A percentile compares a stretch with the other conserved stretches of the same genome.
These are phyloP conservation scores for Colletotrichum cereale DNA, from an alignment of 2,329 filamentous ascomycete genomes.

Conservation along the genomic window DNA sequence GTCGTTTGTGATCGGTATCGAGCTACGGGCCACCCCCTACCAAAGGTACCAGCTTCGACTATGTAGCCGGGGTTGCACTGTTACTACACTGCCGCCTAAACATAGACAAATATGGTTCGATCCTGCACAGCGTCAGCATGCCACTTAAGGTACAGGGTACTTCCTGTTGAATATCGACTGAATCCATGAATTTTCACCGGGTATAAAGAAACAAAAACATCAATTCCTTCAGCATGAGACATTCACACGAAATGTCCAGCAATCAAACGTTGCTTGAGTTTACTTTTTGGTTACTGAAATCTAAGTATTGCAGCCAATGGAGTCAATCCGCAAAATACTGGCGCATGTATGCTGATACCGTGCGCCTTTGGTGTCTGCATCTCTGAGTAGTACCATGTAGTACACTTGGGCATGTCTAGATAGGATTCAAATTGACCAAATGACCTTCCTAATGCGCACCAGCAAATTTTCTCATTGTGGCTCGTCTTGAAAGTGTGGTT, in stretches of 20 bases:
- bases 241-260: no score
- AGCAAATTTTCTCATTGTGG: background rate
- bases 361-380: background rate
- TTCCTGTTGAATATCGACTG: no score
- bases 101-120: background rate
- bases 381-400: background rate
- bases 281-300: no score
- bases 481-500: background rate
- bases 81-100: background rate
- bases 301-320: no score
- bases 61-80: background rate
- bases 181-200: no score
- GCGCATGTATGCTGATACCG: background rate
- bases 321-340: no score
- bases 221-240: no score
- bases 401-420: background rate
- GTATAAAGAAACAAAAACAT: no score
- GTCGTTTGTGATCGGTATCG: background rate
- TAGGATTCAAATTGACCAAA: background rate
- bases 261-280: no score
- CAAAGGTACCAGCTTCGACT: background rate
- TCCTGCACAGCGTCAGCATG: background rate
- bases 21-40: background rate
- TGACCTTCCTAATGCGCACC: background rate
- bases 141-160: background rate